phyloP scores from a whole-genome alignment of 2,329 filamentous ascomycete species.

The Juglanconis sp. region DNA sequence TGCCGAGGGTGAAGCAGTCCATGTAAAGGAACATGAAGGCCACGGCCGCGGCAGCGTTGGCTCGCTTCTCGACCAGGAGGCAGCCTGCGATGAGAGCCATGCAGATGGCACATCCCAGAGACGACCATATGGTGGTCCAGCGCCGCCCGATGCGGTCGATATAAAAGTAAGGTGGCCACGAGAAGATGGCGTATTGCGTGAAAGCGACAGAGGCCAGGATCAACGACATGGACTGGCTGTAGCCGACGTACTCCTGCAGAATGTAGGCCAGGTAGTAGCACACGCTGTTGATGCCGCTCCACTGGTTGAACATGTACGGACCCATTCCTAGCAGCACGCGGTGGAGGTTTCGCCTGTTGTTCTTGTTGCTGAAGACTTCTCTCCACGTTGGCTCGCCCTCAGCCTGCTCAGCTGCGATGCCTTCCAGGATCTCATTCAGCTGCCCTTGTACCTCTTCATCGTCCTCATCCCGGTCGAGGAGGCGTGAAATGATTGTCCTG shows the following conservation, averaged over 20 bases:
- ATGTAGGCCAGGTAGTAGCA: slow-evolving; percentile 23
- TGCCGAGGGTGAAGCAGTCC: slow-evolving; percentile 20
- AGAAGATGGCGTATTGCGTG: slow-evolving; percentile 49
- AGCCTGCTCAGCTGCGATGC: too few species aligned
- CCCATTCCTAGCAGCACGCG: slow-evolving; percentile 21
- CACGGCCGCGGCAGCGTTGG: slow-evolving; percentile 13
- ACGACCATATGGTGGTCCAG: slow-evolving; percentile 71
- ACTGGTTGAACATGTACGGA: slow-evolving; percentile 18
- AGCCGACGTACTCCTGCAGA: slow-evolving; percentile 11
- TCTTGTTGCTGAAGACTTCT: slow-evolving; percentile 15
- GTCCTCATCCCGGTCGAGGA: slow-evolving; percentile 19
- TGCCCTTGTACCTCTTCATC: too few species aligned
- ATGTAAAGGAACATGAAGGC: slow-evolving; percentile 21
- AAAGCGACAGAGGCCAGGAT: slow-evolving; percentile 54
- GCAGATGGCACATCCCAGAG: slow-evolving; percentile 58
- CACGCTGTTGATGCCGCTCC: slow-evolving; percentile 28
- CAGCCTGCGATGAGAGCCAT: slow-evolving; percentile 60
- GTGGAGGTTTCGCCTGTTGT: slow-evolving; percentile 22
- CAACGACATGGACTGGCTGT: slow-evolving; percentile 46
- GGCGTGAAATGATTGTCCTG: slow-evolving; percentile 38
- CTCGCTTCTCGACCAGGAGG: background rate
- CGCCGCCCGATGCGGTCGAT: slow-evolving; percentile 66
- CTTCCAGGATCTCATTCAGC: too few species aligned
- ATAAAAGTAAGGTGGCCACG: slow-evolving; percentile 58
- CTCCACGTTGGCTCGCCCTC: background rate